Evolutionary conservation across 169 alveolate species (phyloP).

Genomic region (Plasmodium vivax): DNA sequence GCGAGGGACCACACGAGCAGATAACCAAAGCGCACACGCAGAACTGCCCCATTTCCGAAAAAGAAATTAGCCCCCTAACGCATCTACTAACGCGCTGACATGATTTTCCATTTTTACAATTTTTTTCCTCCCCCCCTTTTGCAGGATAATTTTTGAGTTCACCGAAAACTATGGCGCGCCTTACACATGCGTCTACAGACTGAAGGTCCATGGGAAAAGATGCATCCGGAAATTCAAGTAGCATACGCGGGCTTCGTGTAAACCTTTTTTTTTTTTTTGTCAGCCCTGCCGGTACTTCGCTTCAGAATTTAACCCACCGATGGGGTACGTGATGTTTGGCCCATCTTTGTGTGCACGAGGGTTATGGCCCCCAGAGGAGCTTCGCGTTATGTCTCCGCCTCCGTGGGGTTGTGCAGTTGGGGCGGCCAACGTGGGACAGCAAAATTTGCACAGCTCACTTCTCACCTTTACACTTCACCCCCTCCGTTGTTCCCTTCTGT

Average conservation of each 20-base stretch:
- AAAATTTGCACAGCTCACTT: background rate
- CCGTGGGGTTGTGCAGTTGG: background rate
- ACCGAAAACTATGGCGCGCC: slow-evolving; percentile 72
- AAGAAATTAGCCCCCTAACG: background rate
- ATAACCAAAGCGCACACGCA: background rate
- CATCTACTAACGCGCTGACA: background rate
- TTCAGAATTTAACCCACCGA: background rate
- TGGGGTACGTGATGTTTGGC: background rate
- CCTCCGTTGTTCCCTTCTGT: background rate
- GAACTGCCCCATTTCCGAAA: background rate
- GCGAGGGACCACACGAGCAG: background rate
- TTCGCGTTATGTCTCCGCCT: background rate
- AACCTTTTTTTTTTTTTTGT: slow-evolving; percentile 9
- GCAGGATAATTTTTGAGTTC: slow-evolving; percentile 53
- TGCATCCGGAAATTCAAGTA: slow-evolving; percentile 56
- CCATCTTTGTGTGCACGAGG: background rate
- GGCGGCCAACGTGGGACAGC: background rate
- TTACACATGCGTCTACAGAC: slow-evolving; percentile 62
- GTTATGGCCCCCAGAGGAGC: background rate
- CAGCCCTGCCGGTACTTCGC: background rate
- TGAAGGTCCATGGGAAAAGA: slow-evolving; percentile 59
- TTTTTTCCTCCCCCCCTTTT: background rate
- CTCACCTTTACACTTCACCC: background rate
- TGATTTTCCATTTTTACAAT: background rate
- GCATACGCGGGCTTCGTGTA: background rate